Base-by-base conservation (phyloP, 108 stramenopile species). In the Fragilaria crotonensis region DNA sequence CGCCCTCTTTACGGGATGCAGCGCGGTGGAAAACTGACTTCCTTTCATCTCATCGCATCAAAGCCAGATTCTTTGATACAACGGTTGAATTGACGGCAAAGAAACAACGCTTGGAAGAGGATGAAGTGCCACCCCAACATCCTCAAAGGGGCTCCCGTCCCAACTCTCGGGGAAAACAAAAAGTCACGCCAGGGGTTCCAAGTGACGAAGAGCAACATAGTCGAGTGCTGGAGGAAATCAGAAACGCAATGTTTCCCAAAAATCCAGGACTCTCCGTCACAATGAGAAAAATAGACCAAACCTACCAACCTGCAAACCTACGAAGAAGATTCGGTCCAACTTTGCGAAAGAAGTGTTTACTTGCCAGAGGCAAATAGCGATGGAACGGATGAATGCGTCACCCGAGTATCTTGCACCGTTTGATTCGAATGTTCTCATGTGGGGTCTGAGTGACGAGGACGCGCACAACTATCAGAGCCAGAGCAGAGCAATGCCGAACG, bases 351-450 rank as follows among this genome's bases (percentile, higher is more conserved):
- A 14, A 11, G 11, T 11, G 36, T 7, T 41, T 14, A 14, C 25
- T 54, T 54, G 53, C n/a, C 53, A 11, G 14, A 7, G 27, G 28
- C 21, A 54, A 54, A 54, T 30, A 30, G 25, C 2, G 28, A 50
- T 50, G 17, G 32, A 67, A 41, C 68, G 64, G n/a, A 29, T 9
- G 22, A 45, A 60, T 45, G 58, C 69, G 2, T 71, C 75, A 64
- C 75, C 75, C n/a, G 68, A 67, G 0, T 81, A 81, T 62, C 36
- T 80, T 56, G 79, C 79, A 44, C 70, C 79, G 1, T 71, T 75
- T 59, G 66, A 52, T 22, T 27, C 33, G 18, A 51, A 52, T 1
- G 30, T 60, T 20, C 27, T 72, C 2, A 63, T 59, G 22, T 27
- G 61, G 46, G 46, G 19, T 46, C 23, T 46, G 46, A 58, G 46